phyloP scores from a whole-genome alignment of 805 yeast species.

The Yarrowia sp. region DNA sequence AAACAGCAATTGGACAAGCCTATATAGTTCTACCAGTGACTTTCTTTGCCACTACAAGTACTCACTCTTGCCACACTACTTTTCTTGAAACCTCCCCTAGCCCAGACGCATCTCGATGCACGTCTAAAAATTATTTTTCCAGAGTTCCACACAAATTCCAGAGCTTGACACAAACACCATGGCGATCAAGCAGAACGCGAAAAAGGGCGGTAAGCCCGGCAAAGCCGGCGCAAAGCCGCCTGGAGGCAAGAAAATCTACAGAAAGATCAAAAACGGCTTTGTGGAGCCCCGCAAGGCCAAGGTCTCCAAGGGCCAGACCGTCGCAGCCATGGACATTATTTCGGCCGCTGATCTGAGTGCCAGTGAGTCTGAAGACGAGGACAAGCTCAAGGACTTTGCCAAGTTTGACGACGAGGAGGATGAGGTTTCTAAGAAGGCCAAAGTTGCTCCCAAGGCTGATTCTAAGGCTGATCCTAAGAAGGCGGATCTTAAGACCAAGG shows the following conservation, averaged over 20 bases:
- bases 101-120: neutral
- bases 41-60: too few species aligned
- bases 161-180: too few species aligned
- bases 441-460: too few species aligned
- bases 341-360: constrained; percentile 12
- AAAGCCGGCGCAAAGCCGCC: neutral
- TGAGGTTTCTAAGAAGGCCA: neutral
- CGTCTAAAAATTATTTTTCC: constrained; percentile 10
- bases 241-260: constrained; percentile 1
- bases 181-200: neutral
- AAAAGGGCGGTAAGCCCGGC: constrained; percentile 7
- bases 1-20: too few species aligned
- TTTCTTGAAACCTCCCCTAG: neutral
- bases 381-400: neutral
- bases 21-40: too few species aligned
- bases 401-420: neutral
- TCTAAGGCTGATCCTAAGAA: too few species aligned
- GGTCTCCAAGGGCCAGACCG: neutral
- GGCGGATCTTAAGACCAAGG: too few species aligned
- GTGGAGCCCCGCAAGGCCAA: constrained; percentile 5
- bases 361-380: neutral
- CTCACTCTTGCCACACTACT: neutral
- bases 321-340: constrained; percentile 5
- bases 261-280: constrained; percentile 22
- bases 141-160: neutral